Evolutionary conservation across 2,329 filamentous ascomycete genomes (phyloP), one percentile per base, ranked within the genome.

Genomic region (Chrysosporium keratinophilum): DNA sequence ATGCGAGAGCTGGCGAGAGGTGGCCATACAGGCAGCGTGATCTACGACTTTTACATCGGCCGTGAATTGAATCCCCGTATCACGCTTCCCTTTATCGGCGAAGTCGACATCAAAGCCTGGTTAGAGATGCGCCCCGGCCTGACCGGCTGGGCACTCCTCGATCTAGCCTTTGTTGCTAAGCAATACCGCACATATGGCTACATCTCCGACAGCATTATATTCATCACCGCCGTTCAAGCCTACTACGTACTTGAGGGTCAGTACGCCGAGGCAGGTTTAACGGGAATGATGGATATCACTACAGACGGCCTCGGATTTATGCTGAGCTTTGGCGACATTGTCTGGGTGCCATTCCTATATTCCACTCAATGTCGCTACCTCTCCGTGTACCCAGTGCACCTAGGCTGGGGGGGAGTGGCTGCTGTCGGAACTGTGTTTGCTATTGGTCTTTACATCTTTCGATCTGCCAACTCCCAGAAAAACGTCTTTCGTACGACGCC

Each of bases 1-100:
- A 74, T 79, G 58, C 86, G 90, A 40, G 84, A 93, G 67, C 78
- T 97, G 6, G 90, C 90, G 0, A 80, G 81, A 1, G 89, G 90
- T 42, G 90, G 89, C 14, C 80, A 86, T 65, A 83, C 82, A 1
- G 90, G 89, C 55, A 96, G 95, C 69, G 73, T 88, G 58, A 71
- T 96, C 37, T 96, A 97, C 69, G 91, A 97, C 71, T 97, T 88
- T 82, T 97, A 89, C 72, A 96, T 97, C 60, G 91, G 91, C 17
- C 87, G 91, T 28, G 91, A 97, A 70, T 82, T 97, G 57, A 97
- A 97, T 71, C 91, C 91, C 2, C 87, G 90, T 47, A 70, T 94
- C 56, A 81, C 59, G 17, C 58, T 74, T 20, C 89, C 89, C 1
- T 68, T 94, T 47, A 77, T 95, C 59, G 88, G 88, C 55, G 71